Conservation (phyloP, 202 grass and related monocot genomes). For the Schoenoplectus triqueter region DNA sequence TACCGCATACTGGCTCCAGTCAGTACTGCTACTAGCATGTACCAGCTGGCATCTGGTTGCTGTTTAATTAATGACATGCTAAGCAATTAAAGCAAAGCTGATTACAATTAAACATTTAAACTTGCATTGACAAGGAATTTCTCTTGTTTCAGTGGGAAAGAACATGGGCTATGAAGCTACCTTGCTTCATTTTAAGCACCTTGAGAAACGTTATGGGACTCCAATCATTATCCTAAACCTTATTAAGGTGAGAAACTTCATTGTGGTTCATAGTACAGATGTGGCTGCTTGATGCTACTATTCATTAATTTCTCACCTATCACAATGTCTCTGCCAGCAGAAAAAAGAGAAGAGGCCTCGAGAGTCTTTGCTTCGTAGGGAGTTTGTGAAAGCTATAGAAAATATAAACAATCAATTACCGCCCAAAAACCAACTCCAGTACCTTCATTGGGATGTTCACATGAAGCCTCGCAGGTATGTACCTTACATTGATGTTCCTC, state of each 20-base stretch:
- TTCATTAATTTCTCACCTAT: conserved; percentile 26
- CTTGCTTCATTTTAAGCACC: conserved; percentile 85
- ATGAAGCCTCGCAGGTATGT: conserved; percentile 76
- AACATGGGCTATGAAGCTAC: conserved; percentile 83
- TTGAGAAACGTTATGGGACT: conserved; percentile 76
- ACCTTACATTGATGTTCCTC: conserved; percentile 1
- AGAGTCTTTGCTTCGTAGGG: conserved; percentile 79
- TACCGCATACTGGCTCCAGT: neutral
- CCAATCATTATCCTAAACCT: conserved; percentile 98
- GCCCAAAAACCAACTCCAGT: conserved; percentile 68
- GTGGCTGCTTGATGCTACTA: conserved; percentile 34
- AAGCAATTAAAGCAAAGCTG: neutral
- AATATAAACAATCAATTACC: conserved; percentile 61
- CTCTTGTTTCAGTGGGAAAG: conserved; percentile 65
- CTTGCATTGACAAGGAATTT: neutral
- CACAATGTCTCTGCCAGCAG: conserved; percentile 50
- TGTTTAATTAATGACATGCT: conserved; percentile 6
- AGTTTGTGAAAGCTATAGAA: conserved; percentile 80
- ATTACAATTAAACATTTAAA: neutral
- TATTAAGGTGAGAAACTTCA: conserved; percentile 73
- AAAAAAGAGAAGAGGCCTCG: conserved; percentile 72
- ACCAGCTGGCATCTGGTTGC: neutral
- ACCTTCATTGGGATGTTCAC: conserved; percentile 96
- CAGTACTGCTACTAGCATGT: conserved; percentile 2
- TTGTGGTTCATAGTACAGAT: conserved; percentile 38